Percentiles rank a stretch among this genome's conserved stretches.
These are phyloP conservation scores for Aspergillus novofumigatus DNA, from an alignment of 2,329 filamentous ascomycete species.

Conservation along the genomic window DNA sequence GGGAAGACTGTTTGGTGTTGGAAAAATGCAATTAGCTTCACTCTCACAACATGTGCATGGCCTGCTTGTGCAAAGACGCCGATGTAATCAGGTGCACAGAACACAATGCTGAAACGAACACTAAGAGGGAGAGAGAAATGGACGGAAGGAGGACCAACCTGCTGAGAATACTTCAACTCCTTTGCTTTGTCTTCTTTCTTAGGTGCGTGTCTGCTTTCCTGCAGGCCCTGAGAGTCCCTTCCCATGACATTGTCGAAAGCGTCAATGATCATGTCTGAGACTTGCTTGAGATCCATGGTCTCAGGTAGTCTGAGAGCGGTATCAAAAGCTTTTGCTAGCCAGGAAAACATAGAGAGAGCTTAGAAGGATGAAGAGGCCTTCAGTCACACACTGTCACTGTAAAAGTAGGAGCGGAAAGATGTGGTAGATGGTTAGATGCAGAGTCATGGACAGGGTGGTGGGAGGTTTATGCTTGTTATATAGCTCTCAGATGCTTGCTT, in stretches of 20 bases:
- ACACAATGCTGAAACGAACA: neutral
- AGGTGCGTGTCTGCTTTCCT: conserved; percentile 21
- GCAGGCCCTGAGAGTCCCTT: conserved; percentile 5
- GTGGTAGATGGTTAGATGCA: neutral
- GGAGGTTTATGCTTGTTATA: neutral
- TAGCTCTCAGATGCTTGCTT: neutral
- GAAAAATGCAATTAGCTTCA: neutral
- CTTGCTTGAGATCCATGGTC: conserved; percentile 5
- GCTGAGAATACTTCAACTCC: conserved; percentile 53
- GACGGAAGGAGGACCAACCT: conserved; percentile 41
- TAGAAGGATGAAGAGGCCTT: neutral
- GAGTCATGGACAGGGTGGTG: neutral
- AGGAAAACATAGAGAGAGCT: neutral
- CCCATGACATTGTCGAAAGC: conserved; percentile 13
- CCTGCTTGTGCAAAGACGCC: neutral
- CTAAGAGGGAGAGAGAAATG: neutral
- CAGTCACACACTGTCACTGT: neutral
- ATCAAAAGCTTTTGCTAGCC: neutral
- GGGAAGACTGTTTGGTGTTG: neutral
- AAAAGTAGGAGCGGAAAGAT: neutral
- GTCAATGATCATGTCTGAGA: conserved; percentile 10
- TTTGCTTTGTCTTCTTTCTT: conserved; percentile 41
- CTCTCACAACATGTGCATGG: neutral
- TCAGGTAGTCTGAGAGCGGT: neutral
- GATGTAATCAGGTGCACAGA: neutral